These are phyloP conservation scores for Xanthoceras sorbifolium DNA, from an alignment of 345 rosid genomes.

Conservation along the genomic window DNA sequence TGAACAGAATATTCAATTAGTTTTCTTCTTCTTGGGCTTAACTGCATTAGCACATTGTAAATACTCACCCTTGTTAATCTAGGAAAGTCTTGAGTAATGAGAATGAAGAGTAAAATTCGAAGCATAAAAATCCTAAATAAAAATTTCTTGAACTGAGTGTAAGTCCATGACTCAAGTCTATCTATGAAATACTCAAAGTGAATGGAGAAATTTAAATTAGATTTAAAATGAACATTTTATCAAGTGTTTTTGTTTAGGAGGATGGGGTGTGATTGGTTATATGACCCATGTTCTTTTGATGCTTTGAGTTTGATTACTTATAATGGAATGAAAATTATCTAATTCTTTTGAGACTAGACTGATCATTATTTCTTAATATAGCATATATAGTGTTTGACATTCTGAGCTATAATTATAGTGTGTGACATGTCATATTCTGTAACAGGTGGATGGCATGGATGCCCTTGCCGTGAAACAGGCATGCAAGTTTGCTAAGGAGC, in stretches of 20 bases:
- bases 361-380: background rate
- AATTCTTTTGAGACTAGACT: background rate
- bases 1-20: background rate
- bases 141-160: background rate
- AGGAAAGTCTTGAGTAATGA: background rate
- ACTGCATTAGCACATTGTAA: background rate
- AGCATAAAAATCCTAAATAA: background rate
- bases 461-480: conserved; percentile 96
- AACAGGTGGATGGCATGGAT: conserved; percentile 98
- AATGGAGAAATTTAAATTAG: background rate
- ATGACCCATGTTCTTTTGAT: background rate
- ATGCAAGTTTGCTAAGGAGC: conserved; percentile 90
- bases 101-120: background rate
- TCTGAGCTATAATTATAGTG: background rate
- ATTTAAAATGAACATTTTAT: background rate
- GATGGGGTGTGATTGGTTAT: background rate
- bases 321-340: background rate
- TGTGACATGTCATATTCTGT: conserved; percentile 11
- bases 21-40: background rate
- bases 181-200: background rate
- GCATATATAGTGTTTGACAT: background rate
- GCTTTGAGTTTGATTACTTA: background rate
- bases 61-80: background rate
- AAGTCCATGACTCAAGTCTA: background rate
- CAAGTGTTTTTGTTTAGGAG: background rate